Evolutionary conservation across 2,329 filamentous ascomycete genomes (phyloP), one percentile per base, ranked within the genome.

Genomic region (Pseudocercospora macadamiae): DNA sequence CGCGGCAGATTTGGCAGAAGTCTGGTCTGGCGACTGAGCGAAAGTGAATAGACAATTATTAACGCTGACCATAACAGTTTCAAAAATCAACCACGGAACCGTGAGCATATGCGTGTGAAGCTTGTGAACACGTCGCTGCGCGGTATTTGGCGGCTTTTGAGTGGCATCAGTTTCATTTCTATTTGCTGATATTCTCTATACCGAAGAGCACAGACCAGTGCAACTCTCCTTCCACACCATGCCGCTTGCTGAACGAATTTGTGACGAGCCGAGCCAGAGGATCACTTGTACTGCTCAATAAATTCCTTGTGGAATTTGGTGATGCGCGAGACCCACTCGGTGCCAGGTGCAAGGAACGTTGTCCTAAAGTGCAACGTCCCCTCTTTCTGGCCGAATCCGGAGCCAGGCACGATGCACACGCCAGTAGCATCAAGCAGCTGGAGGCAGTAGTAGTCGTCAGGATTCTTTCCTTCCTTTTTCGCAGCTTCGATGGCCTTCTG

Each of bases 391-490:
- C 95, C 95, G 73, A 99, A 99, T 0, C 95, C 95, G 57, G 86
- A 89, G 44, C 95, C 95, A 1, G 95, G 89, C 2, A 99, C 92
- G 54, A 97, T 89, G 70, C 95, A 99, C 58, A 99, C 89, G 61
- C 95, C 95, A 0, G 95, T 99, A 2, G 91, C 89, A 74, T 99
- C 93, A 62, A 99, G 89, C 70, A 99, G 82, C 62, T 86, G 84
- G 80, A 96, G 84, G 78, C 89, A 92, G 82, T 99, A 99, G 79
- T 96, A 96, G 76, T 97, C 93, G 70, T 99, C 95, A 1, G 93
- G 79, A 10, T 82, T 80, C 71, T 89, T 89, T 69, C 86, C 86
- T 74, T 92, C 90, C 62, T 87, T 73, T 69, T 80, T 73, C 30
- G 95, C 95, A 14, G 90, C 90, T 65, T 88, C 87, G 62, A 88